phyloP scores from a whole-genome alignment of 2,329 filamentous ascomycete genomes.

The Exserohilum turcica region DNA sequence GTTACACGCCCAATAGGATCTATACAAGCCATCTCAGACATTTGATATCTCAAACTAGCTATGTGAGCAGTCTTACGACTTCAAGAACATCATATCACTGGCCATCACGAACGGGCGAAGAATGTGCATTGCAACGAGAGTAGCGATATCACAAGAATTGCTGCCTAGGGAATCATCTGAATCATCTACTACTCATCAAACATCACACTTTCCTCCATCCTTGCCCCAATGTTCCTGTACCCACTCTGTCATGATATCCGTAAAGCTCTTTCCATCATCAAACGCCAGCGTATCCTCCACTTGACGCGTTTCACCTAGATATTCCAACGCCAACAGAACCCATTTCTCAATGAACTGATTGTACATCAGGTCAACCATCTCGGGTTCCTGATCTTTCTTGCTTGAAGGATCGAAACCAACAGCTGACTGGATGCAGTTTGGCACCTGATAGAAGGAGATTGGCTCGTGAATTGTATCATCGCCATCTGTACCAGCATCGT shows the following conservation, averaged over 20 bases:
- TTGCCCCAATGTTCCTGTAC: conserved; percentile 60
- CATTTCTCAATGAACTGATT: conserved; percentile 88
- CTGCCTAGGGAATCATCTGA: not conserved
- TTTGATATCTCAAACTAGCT: not conserved
- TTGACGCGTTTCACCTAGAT: conserved; percentile 58
- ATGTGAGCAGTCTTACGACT: not conserved
- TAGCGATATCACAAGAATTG: not conserved
- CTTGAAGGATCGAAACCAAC: conserved; percentile 59
- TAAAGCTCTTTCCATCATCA: conserved; percentile 60
- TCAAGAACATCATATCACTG: not conserved
- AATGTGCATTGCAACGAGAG: not conserved
- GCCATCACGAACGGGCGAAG: not conserved
- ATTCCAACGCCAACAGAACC: conserved; percentile 75
- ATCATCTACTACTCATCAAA: not conserved
- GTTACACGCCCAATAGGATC: not conserved
- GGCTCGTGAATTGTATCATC: conserved; percentile 85
- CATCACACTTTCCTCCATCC: conserved; percentile 18
- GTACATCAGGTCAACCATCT: conserved; percentile 85
- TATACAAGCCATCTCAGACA: not conserved
- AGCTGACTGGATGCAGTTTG: conserved; percentile 79
- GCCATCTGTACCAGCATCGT: conserved; percentile 81
- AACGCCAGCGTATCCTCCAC: conserved; percentile 59
- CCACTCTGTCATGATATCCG: conserved; percentile 64
- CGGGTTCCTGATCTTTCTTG: conserved; percentile 57
- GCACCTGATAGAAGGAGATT: conserved; percentile 75